A percentile compares a stretch with the other conserved stretches of the same genome.
phyloP scores from a whole-genome alignment of 75 land plant genomes.

The Pinus taeda region DNA sequence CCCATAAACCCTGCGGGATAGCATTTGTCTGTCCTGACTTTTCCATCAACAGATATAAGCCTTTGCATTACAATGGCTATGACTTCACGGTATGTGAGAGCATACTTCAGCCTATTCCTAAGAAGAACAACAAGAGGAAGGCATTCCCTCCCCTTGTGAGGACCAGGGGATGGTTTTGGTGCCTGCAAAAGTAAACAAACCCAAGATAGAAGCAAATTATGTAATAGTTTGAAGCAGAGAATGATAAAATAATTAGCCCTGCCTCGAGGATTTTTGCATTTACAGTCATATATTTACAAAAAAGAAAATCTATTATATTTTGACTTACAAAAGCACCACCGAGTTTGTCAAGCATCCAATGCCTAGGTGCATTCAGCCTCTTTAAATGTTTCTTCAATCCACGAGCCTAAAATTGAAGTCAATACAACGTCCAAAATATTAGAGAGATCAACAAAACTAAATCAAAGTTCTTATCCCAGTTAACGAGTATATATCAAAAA shows the following conservation, averaged over 20 bases:
- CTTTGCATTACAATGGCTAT: constrained; percentile 81
- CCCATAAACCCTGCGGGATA: constrained; percentile 95
- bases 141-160: constrained; percentile 89
- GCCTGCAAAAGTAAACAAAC: constrained; percentile 31
- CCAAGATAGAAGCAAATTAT: background rate
- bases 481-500: too few relatives aligned
- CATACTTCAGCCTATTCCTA: constrained; percentile 80
- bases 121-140: constrained; percentile 77
- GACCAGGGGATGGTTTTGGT: constrained; percentile 90
- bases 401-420: constrained; percentile 50
- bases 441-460: too few relatives aligned
- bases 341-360: constrained; percentile 93
- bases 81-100: constrained; percentile 85
- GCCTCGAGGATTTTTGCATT: background rate
- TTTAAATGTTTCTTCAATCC: constrained; percentile 88
- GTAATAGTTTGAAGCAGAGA: background rate
- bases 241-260: background rate
- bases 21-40: constrained; percentile 84
- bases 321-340: constrained; percentile 29
- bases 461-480: too few relatives aligned
- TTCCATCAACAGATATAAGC: constrained; percentile 73
- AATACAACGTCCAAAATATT: too few relatives aligned
- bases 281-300: background rate
- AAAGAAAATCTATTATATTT: background rate
- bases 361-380: constrained; percentile 90